These are phyloP conservation scores for Paraconiothyrium sp. DNA, from an alignment of 2,329 filamentous ascomycete species.

Conservation along the genomic window DNA sequence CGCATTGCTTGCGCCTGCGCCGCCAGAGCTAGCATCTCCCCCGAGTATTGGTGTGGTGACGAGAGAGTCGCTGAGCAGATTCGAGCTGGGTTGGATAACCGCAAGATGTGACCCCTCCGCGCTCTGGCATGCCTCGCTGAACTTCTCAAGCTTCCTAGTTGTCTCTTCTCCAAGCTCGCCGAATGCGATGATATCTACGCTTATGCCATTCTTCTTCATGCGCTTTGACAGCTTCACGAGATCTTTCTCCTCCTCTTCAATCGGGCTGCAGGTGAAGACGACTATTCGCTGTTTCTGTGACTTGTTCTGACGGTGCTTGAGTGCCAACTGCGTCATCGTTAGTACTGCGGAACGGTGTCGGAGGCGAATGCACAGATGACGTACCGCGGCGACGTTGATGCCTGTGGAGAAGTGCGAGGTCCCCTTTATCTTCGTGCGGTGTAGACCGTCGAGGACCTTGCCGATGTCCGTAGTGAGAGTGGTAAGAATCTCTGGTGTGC, in stretches of 20 bases:
- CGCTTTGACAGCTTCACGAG: conserved; percentile 91
- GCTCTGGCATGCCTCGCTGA: conserved; percentile 92
- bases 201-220: conserved; percentile 98
- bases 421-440: conserved; percentile 86
- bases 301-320: conserved; percentile 98
- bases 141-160: conserved; percentile 87
- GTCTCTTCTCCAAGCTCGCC: conserved; percentile 92
- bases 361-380: conserved; percentile 79
- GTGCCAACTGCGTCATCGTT: conserved; percentile 72
- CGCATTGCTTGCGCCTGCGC: conserved; percentile 61
- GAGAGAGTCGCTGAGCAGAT: conserved; percentile 91
- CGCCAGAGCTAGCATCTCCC: conserved; percentile 74
- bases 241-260: conserved; percentile 88
- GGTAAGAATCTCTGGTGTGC: conserved; percentile 95
- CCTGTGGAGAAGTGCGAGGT: conserved; percentile 88
- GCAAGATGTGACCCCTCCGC: conserved; percentile 90
- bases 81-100: conserved; percentile 88
- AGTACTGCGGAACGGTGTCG: conserved; percentile 63
- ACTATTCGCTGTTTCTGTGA: conserved; percentile 96
- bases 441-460: conserved; percentile 88
- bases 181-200: conserved; percentile 93
- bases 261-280: conserved; percentile 93
- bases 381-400: conserved; percentile 92
- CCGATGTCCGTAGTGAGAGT: conserved; percentile 96
- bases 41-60: conserved; percentile 89